These are phyloP conservation scores for Helianthus tuberosus DNA, from an alignment of 129 eudicot species.

Conservation along the genomic window DNA sequence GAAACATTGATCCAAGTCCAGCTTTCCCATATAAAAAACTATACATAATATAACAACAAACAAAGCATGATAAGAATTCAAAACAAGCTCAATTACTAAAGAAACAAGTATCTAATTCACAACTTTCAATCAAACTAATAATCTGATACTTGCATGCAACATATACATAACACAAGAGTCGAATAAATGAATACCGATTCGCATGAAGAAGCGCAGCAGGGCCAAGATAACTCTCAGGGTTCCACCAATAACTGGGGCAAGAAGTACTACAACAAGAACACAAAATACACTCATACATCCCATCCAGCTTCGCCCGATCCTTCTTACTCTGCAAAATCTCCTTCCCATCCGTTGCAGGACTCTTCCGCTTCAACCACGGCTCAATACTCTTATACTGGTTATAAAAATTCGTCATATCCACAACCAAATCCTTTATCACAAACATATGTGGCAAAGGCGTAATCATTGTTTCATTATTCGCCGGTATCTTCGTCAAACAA, in stretches of 20 bases:
- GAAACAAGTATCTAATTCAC: neutral
- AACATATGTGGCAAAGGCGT: conserved; percentile 96
- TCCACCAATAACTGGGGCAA: conserved; percentile 99
- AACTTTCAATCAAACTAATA: neutral
- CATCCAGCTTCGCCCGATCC: conserved; percentile 84
- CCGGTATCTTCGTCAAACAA: conserved; percentile 70
- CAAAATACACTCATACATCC: conserved; percentile 91
- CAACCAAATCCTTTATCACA: conserved; percentile 95
- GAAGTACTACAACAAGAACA: conserved; percentile 95
- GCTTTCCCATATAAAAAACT: too few relatives aligned
- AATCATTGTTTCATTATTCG: conserved; percentile 44
- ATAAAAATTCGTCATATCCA: conserved; percentile 92
- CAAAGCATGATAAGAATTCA: neutral
- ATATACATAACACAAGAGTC: neutral
- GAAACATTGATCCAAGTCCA: neutral
- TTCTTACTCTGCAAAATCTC: conserved; percentile 80
- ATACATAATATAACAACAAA: neutral
- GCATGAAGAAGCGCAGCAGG: conserved; percentile 94
- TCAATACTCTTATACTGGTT: conserved; percentile 94
- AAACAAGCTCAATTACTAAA: neutral
- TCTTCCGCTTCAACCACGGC: conserved; percentile 97
- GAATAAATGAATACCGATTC: conserved; percentile 42
- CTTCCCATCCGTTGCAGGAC: conserved; percentile 57
- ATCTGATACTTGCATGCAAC: neutral
- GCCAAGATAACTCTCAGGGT: conserved; percentile 86